phyloP scores from a whole-genome alignment of 345 rosid genomes.

The Lepidium aucheri region DNA sequence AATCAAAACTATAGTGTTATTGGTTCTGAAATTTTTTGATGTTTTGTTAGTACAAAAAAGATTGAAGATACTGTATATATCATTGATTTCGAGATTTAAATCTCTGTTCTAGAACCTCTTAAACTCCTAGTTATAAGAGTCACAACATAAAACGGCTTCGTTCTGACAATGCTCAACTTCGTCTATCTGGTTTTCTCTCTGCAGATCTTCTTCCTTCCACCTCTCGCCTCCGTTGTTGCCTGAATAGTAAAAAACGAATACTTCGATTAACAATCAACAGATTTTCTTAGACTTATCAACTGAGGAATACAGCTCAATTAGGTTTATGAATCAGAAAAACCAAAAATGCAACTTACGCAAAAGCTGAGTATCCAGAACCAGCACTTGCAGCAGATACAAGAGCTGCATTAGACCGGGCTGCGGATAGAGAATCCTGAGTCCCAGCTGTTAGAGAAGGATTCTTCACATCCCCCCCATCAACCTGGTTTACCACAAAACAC shows the following conservation, averaged over 20 bases:
- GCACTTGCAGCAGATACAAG: slow-evolving; percentile 59
- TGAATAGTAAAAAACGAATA: slow-evolving; percentile 20
- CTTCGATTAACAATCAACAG: neutral
- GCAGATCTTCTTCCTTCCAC: slow-evolving; percentile 69
- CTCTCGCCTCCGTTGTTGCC: slow-evolving; percentile 85
- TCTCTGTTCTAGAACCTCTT: too few species aligned
- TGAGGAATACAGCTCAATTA: neutral
- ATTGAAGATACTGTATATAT: slow-evolving; percentile 4
- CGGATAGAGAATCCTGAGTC: slow-evolving; percentile 53
- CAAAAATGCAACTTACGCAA: slow-evolving; percentile 48
- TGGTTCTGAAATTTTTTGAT: neutral
- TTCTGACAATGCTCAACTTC: slow-evolving; percentile 38
- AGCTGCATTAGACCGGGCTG: slow-evolving; percentile 54
- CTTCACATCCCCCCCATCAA: slow-evolving; percentile 61
- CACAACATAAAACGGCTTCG: neutral
- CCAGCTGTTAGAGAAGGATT: slow-evolving; percentile 47
- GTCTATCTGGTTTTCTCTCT: slow-evolving; percentile 65
- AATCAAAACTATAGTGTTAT: neutral
- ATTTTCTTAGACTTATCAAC: neutral
- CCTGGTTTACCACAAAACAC: slow-evolving; percentile 36
- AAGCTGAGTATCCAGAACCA: slow-evolving; percentile 85
- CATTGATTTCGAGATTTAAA: too few species aligned
- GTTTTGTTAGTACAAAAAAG: slow-evolving; percentile 6
- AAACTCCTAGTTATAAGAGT: neutral
- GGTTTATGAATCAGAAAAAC: neutral